Evolutionary conservation across 345 rosid species (phyloP), one percentile per base, ranked within the genome.

Genomic region (Balakata baccata): DNA sequence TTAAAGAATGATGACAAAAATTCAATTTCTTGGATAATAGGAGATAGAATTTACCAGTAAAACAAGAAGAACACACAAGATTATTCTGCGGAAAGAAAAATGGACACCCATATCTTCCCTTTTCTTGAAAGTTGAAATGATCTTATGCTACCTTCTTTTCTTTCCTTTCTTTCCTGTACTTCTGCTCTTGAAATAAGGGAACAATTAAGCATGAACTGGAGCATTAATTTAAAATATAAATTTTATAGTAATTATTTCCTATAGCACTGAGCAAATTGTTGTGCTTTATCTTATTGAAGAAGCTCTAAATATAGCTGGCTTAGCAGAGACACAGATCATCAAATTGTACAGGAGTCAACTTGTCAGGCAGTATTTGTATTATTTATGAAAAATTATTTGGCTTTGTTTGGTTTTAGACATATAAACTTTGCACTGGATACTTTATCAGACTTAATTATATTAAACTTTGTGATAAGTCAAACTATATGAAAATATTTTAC

Each of bases 31-130:
- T 10, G 11, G 70, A 53, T 52, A 57, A 11, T 43, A 38, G 14
- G 20, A 41, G 25, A 23, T 7, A 25, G 45, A 13, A 57, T 41
- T 68, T 75, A 75, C 78, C 73, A 50, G 22, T 49, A 60, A 50
- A 59, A 68, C 41, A 50, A 75, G 68, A n/a, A 68, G 66, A 68
- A 60, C 59, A 38, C 61, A 9, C 3, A 59, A 16, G 18, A 68
- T 20, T 11, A 50, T 20, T 75, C 51, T 68, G 59, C 60, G 59
- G 12, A 62, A 41, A 46, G 49, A 0, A 60, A 75, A 22, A 59
- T 39, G 7, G 58, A 60, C 1, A 14, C 13, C 29, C 78, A 74
- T 74, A 59, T 47, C 63, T 66, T n/a, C n/a, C 57, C 38, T 47
- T 29, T 37, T 4, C 18, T 34, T 16, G 18, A 11, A 43, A 20